Evolutionary conservation across 805 yeast genomes (phyloP).

Genomic region (Kazachstania taianensis): DNA sequence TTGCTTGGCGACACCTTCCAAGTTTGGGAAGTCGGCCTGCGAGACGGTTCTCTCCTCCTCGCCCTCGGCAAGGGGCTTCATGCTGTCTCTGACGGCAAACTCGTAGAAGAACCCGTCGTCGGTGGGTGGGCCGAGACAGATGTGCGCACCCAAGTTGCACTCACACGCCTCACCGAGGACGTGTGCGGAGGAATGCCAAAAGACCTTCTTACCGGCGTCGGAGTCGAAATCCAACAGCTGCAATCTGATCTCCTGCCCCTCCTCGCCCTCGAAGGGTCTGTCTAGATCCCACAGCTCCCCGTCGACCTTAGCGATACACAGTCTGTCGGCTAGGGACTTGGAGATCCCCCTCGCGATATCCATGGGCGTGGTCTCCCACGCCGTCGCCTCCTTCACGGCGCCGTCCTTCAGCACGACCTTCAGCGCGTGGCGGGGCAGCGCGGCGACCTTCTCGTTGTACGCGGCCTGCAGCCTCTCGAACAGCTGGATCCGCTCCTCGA

Average conservation of each 20-base stretch:
- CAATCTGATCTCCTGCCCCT: constrained; percentile 33
- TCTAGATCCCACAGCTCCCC: constrained; percentile 91
- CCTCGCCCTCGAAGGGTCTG: constrained; percentile 75
- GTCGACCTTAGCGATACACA: constrained; percentile 83
- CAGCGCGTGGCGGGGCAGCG: constrained; percentile 53
- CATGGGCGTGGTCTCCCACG: constrained; percentile 88
- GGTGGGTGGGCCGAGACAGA: constrained; percentile 93
- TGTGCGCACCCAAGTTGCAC: constrained; percentile 89
- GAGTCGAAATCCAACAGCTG: constrained; percentile 86
- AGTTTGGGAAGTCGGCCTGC: constrained; percentile 70
- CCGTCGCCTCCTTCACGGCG: constrained; percentile 57
- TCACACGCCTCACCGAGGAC: constrained; percentile 97
- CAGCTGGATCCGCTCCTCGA: constrained; percentile 65
- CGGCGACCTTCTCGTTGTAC: constrained; percentile 62
- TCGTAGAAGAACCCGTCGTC: constrained; percentile 97
- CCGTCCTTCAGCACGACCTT: constrained; percentile 84
- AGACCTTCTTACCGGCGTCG: constrained; percentile 90
- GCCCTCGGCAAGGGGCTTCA: constrained; percentile 42
- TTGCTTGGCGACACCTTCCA: constrained; percentile 79
- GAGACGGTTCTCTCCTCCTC: constrained; percentile 69
- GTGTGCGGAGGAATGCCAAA: constrained; percentile 99
- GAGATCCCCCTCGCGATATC: constrained; percentile 77
- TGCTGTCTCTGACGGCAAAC: constrained; percentile 52
- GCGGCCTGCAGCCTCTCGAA: constrained; percentile 74
- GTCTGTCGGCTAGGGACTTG: constrained; percentile 79